Percentiles rank a stretch among this genome's conserved stretches.
Conservation (phyloP, 1,139 yeast species). For the Candida smagusa region DNA sequence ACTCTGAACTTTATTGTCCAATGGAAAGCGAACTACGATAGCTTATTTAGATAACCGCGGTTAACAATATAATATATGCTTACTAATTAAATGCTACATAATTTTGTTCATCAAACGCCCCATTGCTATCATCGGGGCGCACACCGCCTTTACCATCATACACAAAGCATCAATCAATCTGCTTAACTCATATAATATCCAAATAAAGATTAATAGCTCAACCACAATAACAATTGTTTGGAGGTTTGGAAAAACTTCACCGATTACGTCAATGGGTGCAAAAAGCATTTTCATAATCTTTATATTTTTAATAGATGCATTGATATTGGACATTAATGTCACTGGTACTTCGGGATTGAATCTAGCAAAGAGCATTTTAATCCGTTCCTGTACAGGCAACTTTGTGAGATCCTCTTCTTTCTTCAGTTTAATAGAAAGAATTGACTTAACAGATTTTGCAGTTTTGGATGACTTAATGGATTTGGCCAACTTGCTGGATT, state of each 20-base stretch:
- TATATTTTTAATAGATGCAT: slow-evolving; percentile 33
- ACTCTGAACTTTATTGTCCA: too few species aligned
- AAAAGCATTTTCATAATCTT: slow-evolving; percentile 37
- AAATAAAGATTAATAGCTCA: slow-evolving; percentile 39
- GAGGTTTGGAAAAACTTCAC: slow-evolving; percentile 35
- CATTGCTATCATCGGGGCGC: slow-evolving; percentile 50
- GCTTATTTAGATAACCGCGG: too few species aligned
- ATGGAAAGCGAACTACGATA: too few species aligned
- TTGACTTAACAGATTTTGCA: slow-evolving; percentile 1
- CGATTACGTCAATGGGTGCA: slow-evolving; percentile 44
- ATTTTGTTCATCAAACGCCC: slow-evolving; percentile 45
- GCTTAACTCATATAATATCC: slow-evolving; percentile 44
- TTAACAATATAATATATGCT: too few species aligned
- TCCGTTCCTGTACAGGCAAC: background rate
- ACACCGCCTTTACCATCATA: slow-evolving; percentile 45
- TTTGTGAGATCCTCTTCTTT: background rate
- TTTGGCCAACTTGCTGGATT: background rate
- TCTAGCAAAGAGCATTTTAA: background rate
- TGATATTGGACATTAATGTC: slow-evolving; percentile 24
- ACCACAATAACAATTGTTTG: slow-evolving; percentile 39
- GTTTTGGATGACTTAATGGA: slow-evolving; percentile 1
- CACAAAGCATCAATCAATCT: slow-evolving; percentile 44
- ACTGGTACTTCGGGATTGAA: slow-evolving; percentile 9
- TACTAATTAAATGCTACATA: slow-evolving; percentile 16
- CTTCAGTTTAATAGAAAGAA: background rate